Base-by-base conservation (phyloP, 1,139 yeast species). In the Eremothecium sinecaudum region DNA sequence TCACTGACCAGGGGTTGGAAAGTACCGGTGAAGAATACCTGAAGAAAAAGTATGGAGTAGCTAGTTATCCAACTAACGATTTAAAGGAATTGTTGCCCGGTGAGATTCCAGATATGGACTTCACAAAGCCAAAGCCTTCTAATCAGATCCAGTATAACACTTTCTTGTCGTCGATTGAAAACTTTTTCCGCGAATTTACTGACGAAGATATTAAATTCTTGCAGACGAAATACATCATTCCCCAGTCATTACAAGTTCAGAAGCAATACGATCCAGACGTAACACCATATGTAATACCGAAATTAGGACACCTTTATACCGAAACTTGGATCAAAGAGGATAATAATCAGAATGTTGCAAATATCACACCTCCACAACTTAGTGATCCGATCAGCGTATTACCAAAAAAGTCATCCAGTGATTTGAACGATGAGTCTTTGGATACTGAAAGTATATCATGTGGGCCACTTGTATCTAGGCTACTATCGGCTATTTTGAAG, bases 121-220 rank as follows among this genome's bases (percentile, higher is more conserved):
- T 82, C 50, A 79, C 95, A 7, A 75, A 77, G 42, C 75, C 76
- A 15, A 87, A 87, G 50, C 96, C 96, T 5, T 63, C 84, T 2
- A 87, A 83, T 56, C 98, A 90, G 61, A 93, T 90, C 14, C 96
- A 86, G 51, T 86, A 82, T 56, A 69, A 84, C 12, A 87, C 98
- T 0, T 92, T 83, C 56, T 79, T 83, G 43, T 63, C 90, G 1
- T 84, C 80, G 46, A 69, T 86, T 31, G 98, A 90, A 53, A 83
- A 90, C 22, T 90, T 73, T 54, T 87, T 80, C 60, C 67, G 94
- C 39, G 71, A 73, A 5, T 82, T 73, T 46, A 64, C 70, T 17
- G 94, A 79, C 42, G 95, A 86, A 24, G 98, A 90, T 53, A 53
- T 86, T 27, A 75, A 78, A 33, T 76, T 84, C 47, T 61, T 90